Evolutionary conservation across 2,329 filamentous ascomycete genomes (phyloP).

Genomic region (Microdochium nivale): DNA sequence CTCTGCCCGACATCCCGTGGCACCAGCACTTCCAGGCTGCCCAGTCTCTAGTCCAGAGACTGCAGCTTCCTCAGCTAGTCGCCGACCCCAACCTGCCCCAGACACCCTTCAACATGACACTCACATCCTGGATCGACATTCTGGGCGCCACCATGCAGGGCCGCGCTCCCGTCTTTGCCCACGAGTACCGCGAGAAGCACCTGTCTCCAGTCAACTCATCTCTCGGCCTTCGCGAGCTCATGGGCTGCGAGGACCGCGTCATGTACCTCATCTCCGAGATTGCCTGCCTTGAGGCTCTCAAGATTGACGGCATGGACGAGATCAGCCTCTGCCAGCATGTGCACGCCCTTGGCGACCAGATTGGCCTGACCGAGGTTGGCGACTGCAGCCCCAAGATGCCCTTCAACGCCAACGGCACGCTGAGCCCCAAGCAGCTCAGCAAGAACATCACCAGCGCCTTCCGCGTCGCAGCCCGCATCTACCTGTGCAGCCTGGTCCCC

Average conservation of each 20-base stretch:
- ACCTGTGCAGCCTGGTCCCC: conserved; percentile 91
- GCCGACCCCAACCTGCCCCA: conserved; percentile 49
- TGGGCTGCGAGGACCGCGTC: conserved; percentile 94
- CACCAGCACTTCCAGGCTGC: conserved; percentile 94
- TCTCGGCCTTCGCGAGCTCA: conserved; percentile 77
- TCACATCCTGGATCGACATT: conserved; percentile 94
- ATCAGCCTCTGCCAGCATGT: conserved; percentile 85
- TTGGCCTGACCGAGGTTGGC: conserved; percentile 68
- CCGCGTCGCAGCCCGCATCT: conserved; percentile 86
- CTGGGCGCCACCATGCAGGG: conserved; percentile 89
- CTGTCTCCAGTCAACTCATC: conserved; percentile 54
- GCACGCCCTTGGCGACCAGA: conserved; percentile 76
- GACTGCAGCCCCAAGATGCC: conserved; percentile 49
- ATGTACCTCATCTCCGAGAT: conserved; percentile 99
- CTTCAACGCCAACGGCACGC: conserved; percentile 61
- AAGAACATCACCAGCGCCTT: conserved; percentile 87
- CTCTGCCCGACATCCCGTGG: conserved; percentile 88
- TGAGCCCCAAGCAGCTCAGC: conserved; percentile 75
- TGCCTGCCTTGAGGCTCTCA: conserved; percentile 86
- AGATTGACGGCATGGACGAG: conserved; percentile 74
- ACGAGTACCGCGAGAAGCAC: conserved; percentile 94
- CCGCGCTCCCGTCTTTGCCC: conserved; percentile 76
- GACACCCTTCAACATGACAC: conserved; percentile 89
- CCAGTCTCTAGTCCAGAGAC: conserved; percentile 73
- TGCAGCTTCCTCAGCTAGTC: conserved; percentile 66